Evolutionary conservation across 1,284 basidiomycete genomes (phyloP).

Genomic region (Boletellus deceptivus): DNA sequence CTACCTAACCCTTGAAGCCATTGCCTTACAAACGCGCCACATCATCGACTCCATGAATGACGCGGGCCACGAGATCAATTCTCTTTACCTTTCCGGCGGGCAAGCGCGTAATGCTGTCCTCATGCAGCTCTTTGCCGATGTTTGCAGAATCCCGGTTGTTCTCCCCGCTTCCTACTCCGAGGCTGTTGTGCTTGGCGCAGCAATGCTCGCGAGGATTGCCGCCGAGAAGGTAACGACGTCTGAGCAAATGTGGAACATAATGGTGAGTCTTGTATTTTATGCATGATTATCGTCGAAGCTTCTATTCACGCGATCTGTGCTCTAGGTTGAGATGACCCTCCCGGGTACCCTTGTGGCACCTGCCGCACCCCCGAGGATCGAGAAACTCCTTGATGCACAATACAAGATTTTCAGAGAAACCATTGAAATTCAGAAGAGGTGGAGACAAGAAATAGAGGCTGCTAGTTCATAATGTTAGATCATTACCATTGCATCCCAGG

Average conservation of each 20-base stretch:
- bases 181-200: slow-evolving; percentile 89
- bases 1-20: slow-evolving; percentile 89
- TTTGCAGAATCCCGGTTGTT: slow-evolving; percentile 81
- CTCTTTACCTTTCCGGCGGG: slow-evolving; percentile 92
- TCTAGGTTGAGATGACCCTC: slow-evolving; percentile 88
- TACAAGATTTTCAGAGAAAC: slow-evolving; percentile 91
- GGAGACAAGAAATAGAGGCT: slow-evolving; percentile 73
- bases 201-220: slow-evolving; percentile 92
- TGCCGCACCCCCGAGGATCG: slow-evolving; percentile 57
- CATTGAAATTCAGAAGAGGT: slow-evolving; percentile 84
- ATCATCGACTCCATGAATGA: slow-evolving; percentile 91
- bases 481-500: background rate
- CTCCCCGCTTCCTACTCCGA: slow-evolving; percentile 76
- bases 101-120: slow-evolving; percentile 83
- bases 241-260: slow-evolving; percentile 85
- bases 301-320: background rate
- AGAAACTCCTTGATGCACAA: slow-evolving; percentile 83
- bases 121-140: slow-evolving; percentile 88
- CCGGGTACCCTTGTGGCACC: slow-evolving; percentile 78
- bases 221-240: slow-evolving; percentile 55
- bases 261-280: slow-evolving; percentile 55
- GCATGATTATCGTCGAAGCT: background rate
- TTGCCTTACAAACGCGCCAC: slow-evolving; percentile 93
- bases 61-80: slow-evolving; percentile 80
- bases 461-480: slow-evolving; percentile 1